Conservation (phyloP, 148 eudicot species). For the Linanthus parryae region DNA sequence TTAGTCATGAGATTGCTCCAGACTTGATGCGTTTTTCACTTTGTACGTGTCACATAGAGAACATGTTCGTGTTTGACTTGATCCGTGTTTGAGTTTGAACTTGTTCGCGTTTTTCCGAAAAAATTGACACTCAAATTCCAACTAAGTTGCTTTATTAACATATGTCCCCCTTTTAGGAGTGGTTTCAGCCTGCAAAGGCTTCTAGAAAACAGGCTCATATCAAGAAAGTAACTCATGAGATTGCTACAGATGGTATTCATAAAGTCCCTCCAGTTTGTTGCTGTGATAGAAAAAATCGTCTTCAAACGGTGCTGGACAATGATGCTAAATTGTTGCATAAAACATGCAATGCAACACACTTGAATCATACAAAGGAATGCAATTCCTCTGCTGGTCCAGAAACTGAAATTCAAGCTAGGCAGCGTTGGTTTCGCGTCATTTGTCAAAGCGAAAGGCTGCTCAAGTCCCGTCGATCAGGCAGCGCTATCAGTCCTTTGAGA, state of each 20-base stretch:
- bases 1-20: too few relatives aligned
- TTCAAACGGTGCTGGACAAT: conserved; percentile 20
- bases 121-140: too few relatives aligned
- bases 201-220: conserved; percentile 66
- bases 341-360: conserved; percentile 20
- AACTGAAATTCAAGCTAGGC: too few relatives aligned
- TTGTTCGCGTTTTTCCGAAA: too few relatives aligned
- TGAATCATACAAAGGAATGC: conserved; percentile 17
- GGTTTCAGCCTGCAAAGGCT: conserved; percentile 81
- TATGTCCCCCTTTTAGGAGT: conserved; percentile 41
- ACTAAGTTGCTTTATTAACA: too few relatives aligned
- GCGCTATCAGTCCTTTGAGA: conserved; percentile 12
- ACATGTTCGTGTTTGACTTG: not conserved
- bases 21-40: too few relatives aligned
- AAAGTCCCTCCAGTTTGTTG: conserved; percentile 15
- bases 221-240: conserved; percentile 43
- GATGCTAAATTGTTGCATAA: conserved; percentile 25
- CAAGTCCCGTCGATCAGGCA: conserved; percentile 9
- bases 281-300: conserved; percentile 13
- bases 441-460: conserved; percentile 17
- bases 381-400: conserved; percentile 20
- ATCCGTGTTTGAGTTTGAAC: too few relatives aligned
- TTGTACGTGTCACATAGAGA: conserved; percentile 48
- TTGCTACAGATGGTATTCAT: conserved; percentile 28
- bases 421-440: too few relatives aligned